Conservation (phyloP, 306 rosid genomes). For the Phaseolus lunatus region DNA sequence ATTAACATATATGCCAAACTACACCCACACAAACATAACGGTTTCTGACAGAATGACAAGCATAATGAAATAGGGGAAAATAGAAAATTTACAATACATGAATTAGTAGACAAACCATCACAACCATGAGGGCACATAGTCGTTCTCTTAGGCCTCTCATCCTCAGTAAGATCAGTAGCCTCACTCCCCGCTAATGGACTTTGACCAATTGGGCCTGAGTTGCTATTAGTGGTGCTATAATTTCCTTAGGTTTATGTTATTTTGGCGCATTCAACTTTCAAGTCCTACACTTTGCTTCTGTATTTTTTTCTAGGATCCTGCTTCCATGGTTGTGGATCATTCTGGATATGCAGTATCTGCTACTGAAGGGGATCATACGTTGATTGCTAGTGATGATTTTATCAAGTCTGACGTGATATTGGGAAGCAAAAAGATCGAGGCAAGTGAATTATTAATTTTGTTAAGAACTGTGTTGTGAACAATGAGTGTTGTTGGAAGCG, state of each 20-base stretch:
- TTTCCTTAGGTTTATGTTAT: conserved; percentile 30
- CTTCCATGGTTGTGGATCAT: conserved; percentile 87
- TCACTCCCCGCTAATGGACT: background rate
- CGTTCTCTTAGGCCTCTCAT: background rate
- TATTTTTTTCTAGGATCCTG: conserved; percentile 60
- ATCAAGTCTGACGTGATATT: conserved; percentile 77
- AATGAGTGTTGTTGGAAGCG: background rate
- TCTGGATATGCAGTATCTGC: conserved; percentile 79
- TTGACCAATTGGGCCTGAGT: background rate
- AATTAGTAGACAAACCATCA: background rate
- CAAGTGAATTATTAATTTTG: conserved; percentile 48
- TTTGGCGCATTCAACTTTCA: background rate
- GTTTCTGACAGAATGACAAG: background rate
- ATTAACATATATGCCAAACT: too few species aligned
- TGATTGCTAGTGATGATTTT: conserved; percentile 87
- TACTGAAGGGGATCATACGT: conserved; percentile 85
- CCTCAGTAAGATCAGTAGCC: background rate
- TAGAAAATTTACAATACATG: background rate
- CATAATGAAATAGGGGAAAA: background rate
- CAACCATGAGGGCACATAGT: background rate
- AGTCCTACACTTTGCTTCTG: background rate
- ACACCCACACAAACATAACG: background rate
- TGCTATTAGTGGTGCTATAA: background rate
- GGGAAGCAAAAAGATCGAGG: conserved; percentile 87
- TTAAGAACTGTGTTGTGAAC: conserved; percentile 29